phyloP scores from a whole-genome alignment of 1,284 basidiomycete genomes.

The Cryptococcus hybrid region DNA sequence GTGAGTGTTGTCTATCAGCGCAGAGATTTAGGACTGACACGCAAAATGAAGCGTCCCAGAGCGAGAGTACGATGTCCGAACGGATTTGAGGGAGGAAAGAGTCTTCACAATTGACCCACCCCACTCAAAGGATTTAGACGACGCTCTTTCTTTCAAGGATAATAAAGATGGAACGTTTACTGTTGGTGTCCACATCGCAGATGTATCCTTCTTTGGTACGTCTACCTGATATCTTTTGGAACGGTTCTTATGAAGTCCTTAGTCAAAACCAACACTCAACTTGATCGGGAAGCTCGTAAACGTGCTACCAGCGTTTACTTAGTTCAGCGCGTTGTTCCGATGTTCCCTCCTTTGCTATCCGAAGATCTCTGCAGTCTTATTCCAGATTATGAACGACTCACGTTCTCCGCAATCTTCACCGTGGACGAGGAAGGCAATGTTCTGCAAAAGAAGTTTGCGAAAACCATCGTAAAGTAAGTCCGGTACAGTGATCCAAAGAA shows the following conservation, averaged over 20 bases:
- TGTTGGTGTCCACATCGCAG: slow-evolving; percentile 91
- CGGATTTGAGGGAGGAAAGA: slow-evolving; percentile 78
- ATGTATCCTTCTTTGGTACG: slow-evolving; percentile 82
- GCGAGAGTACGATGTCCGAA: slow-evolving; percentile 79
- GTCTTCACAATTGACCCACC: slow-evolving; percentile 93
- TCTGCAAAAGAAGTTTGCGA: slow-evolving; percentile 85
- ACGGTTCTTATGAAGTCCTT: neutral
- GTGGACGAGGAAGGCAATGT: slow-evolving; percentile 80
- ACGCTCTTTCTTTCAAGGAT: slow-evolving; percentile 82
- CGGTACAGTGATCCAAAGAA: neutral
- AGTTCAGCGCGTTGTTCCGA: slow-evolving; percentile 90
- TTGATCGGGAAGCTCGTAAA: slow-evolving; percentile 97
- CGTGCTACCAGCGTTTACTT: slow-evolving; percentile 96
- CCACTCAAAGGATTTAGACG: slow-evolving; percentile 88
- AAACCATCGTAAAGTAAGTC: slow-evolving; percentile 80
- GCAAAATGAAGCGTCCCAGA: slow-evolving; percentile 72
- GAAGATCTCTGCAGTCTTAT: slow-evolving; percentile 91
- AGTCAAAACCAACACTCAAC: slow-evolving; percentile 92
- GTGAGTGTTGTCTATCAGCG: slow-evolving; percentile 56
- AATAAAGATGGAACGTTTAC: slow-evolving; percentile 90
- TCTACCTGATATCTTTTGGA: neutral
- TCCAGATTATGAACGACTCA: slow-evolving; percentile 80
- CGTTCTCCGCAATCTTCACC: slow-evolving; percentile 86
- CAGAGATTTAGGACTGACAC: neutral
- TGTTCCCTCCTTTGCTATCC: slow-evolving; percentile 88